Conservation (phyloP, 2,329 filamentous ascomycete species). For the Cercospora citrullina region DNA sequence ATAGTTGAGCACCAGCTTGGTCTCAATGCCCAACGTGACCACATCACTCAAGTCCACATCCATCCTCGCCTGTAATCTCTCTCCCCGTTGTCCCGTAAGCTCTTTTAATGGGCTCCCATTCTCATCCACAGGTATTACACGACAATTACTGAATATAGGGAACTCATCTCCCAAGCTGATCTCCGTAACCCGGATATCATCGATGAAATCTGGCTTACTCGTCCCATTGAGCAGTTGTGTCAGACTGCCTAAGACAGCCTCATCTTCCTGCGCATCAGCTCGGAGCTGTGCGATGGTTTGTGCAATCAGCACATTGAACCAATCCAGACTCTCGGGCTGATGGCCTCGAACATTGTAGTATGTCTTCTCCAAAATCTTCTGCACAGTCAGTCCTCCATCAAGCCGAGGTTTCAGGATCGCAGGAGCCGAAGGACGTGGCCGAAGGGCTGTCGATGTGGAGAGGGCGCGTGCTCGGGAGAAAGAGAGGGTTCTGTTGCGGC, state of each 20-base stretch:
- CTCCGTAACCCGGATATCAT: conserved; percentile 91
- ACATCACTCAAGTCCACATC: conserved; percentile 96
- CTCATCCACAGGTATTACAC: conserved; percentile 87
- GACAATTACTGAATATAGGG: conserved; percentile 97
- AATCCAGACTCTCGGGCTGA: conserved; percentile 93
- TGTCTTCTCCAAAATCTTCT: conserved; percentile 90
- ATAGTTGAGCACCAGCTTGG: conserved; percentile 90
- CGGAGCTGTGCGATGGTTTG: conserved; percentile 96
- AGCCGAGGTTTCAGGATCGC: conserved; percentile 34
- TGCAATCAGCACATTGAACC: conserved; percentile 97
- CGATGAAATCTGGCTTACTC: conserved; percentile 82
- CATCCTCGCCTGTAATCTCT: conserved; percentile 88
- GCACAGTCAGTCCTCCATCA: conserved; percentile 68
- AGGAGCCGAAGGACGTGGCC: conserved; percentile 35
- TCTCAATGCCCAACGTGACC: conserved; percentile 91
- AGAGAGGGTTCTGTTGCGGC: conserved; percentile 70
- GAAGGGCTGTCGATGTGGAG: conserved; percentile 29
- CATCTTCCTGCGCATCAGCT: conserved; percentile 86
- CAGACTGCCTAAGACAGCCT: conserved; percentile 81
- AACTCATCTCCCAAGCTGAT: conserved; percentile 95
- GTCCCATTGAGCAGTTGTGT: conserved; percentile 85
- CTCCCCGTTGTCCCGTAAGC: conserved; percentile 53
- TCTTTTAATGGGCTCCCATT: conserved; percentile 61
- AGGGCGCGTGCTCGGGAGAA: conserved; percentile 55
- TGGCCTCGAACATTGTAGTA: conserved; percentile 97